A percentile compares a stretch with the other conserved stretches of the same genome.
Conservation (phyloP, 768 basidiomycete species). For the Coprinopsis marcescibilis region DNA sequence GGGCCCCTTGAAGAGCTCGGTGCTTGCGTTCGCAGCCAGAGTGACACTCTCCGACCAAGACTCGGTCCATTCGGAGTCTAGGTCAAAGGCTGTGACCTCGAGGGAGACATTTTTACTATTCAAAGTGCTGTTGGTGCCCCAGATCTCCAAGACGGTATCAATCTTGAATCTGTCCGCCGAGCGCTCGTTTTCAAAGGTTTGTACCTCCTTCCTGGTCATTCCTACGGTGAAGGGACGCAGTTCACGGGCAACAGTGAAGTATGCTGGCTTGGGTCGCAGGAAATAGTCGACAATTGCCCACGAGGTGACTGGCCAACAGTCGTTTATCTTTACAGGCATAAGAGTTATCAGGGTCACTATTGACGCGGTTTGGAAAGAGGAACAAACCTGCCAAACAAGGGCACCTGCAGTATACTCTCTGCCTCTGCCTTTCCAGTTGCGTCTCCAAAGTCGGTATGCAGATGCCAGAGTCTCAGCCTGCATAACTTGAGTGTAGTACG, state of each 20-base stretch:
- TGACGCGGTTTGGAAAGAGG: background rate
- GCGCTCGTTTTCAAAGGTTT: slow-evolving; percentile 48
- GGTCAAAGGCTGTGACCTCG: slow-evolving; percentile 59
- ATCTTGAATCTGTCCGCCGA: slow-evolving; percentile 68
- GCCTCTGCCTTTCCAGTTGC: slow-evolving; percentile 87
- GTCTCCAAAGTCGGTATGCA: slow-evolving; percentile 87
- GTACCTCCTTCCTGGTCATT: slow-evolving; percentile 73
- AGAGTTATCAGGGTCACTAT: background rate
- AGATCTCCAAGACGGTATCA: slow-evolving; percentile 66
- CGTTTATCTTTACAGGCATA: slow-evolving; percentile 53
- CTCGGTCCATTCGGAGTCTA: slow-evolving; percentile 57
- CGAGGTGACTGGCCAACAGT: slow-evolving; percentile 92
- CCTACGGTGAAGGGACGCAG: slow-evolving; percentile 77
- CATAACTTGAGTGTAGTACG: slow-evolving; percentile 95
- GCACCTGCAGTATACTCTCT: slow-evolving; percentile 85
- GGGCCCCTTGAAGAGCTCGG: slow-evolving; percentile 70
- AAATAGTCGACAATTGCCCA: slow-evolving; percentile 96
- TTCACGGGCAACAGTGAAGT: slow-evolving; percentile 81
- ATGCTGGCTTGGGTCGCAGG: slow-evolving; percentile 88
- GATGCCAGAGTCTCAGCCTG: slow-evolving; percentile 87
- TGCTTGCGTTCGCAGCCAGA: slow-evolving; percentile 70
- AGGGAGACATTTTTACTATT: slow-evolving; percentile 52
- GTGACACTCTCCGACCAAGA: slow-evolving; percentile 43
- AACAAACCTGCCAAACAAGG: slow-evolving; percentile 86
- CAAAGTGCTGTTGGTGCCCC: slow-evolving; percentile 82